Percentiles rank a stretch among this genome's conserved stretches.
Evolutionary conservation across 208 protist genomes (phyloP).

Genomic region (Acanthamoeba triangularis): DNA sequence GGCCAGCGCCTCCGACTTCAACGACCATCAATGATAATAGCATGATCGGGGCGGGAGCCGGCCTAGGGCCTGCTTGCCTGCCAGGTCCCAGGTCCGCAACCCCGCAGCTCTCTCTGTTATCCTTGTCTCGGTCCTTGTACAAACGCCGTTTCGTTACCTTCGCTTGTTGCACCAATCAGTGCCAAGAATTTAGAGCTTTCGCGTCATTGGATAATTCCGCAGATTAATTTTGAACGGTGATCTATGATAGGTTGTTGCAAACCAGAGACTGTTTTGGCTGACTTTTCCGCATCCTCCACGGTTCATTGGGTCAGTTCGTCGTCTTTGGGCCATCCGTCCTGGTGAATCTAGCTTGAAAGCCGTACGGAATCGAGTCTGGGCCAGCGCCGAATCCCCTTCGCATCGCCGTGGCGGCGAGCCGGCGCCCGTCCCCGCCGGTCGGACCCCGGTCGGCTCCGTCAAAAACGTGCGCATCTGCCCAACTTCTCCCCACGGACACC

Average conservation of each 20-base stretch:
- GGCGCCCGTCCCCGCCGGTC: not conserved
- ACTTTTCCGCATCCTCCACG: not conserved
- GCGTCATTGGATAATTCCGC: no score
- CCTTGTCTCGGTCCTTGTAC: no score
- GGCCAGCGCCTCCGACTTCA: not conserved
- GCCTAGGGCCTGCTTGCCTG: not conserved
- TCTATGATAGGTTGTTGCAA: no score
- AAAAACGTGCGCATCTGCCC: not conserved
- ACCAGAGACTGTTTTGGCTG: not conserved
- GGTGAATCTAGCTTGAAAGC: not conserved
- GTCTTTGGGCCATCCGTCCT: no score
- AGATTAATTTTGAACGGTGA: no score
- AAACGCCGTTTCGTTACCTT: no score
- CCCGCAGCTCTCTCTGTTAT: no score
- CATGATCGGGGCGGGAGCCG: no score
- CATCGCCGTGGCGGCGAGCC: not conserved
- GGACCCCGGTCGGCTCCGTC: not conserved
- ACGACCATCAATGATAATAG: not conserved
- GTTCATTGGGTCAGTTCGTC: no score
- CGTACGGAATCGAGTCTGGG: not conserved
- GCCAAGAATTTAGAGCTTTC: no score
- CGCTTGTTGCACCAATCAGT: no score
- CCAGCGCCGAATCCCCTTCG: not conserved
- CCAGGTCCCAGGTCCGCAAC: no score
- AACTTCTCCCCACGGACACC: not conserved